Percentiles rank a stretch among this genome's conserved stretches.
Conservation (phyloP, 257 asterid species). For the Solanum tarapatanum region DNA sequence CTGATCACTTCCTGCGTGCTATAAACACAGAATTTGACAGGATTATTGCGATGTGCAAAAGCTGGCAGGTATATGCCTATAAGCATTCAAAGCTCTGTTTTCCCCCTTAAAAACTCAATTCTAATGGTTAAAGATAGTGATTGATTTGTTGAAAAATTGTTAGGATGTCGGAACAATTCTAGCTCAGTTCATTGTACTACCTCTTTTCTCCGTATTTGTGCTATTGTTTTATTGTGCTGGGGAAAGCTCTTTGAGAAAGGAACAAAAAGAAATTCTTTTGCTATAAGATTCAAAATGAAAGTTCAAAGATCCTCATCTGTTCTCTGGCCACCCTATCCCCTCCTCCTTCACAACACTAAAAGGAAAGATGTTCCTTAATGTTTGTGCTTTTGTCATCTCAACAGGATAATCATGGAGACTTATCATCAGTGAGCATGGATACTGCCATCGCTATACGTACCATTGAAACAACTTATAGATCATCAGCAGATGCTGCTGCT, state of each 20-base stretch:
- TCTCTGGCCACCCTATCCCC: not conserved
- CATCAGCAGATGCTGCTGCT: conserved; percentile 91
- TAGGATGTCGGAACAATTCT: not conserved
- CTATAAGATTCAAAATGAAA: not conserved
- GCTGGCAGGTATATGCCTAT: conserved; percentile 77
- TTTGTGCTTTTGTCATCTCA: not conserved
- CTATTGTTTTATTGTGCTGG: not conserved
- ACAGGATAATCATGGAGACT: conserved; percentile 96
- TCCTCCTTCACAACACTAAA: not conserved
- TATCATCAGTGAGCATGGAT: conserved; percentile 96
- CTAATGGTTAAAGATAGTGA: not conserved
- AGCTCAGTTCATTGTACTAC: not conserved
- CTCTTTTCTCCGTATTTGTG: not conserved
- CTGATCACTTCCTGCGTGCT: conserved; percentile 97
- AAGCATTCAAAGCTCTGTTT: not conserved
- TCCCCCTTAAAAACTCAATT: not conserved
- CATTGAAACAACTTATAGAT: conserved; percentile 84
- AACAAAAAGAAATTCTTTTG: not conserved
- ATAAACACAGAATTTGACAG: conserved; percentile 95
- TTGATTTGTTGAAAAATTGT: not conserved
- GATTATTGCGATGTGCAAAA: conserved; percentile 98
- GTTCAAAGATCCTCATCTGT: not conserved
- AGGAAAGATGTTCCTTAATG: not conserved
- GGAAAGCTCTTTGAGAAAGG: not conserved
- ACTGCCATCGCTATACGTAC: conserved; percentile 99